Evolutionary conservation across 768 basidiomycete genomes (phyloP).

Genomic region (Rhodotorula sphaerocarpa): DNA sequence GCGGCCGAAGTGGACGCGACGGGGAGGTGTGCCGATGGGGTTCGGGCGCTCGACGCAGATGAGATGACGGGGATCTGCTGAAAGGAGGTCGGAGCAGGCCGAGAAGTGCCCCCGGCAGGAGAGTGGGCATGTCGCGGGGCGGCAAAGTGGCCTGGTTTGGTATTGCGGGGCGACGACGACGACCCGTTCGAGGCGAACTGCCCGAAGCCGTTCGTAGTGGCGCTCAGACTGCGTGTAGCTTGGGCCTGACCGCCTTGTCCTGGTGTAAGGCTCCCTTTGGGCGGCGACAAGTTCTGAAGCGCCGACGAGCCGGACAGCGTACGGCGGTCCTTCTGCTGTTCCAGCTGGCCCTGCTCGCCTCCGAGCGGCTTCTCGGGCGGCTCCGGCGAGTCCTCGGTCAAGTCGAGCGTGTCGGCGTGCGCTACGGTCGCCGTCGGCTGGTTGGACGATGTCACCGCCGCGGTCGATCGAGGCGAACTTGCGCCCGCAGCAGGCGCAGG

Average conservation of each 20-base stretch:
- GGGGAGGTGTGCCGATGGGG: neutral
- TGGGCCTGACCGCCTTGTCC: too few relatives aligned
- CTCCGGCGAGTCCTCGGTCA: constrained; percentile 18
- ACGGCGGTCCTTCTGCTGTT: neutral
- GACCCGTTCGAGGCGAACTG: neutral
- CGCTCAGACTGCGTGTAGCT: too few relatives aligned
- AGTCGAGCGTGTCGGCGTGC: constrained; percentile 7
- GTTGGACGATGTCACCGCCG: too few relatives aligned
- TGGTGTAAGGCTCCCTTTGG: too few relatives aligned
- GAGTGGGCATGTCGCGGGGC: neutral
- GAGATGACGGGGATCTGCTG: constrained; percentile 28
- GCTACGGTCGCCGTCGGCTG: too few relatives aligned
- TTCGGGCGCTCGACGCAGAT: constrained; percentile 7
- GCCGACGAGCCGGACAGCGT: neutral
- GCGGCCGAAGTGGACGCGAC: neutral
- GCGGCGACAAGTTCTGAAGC: too few relatives aligned
- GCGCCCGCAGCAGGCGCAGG: neutral
- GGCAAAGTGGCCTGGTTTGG: neutral
- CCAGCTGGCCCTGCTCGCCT: too few relatives aligned
- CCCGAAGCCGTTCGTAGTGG: too few relatives aligned
- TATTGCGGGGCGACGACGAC: neutral
- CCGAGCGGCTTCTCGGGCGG: neutral
- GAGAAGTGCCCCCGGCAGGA: neutral
- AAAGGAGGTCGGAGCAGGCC: neutral
- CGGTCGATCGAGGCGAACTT: too few relatives aligned